phyloP scores from a whole-genome alignment of 805 yeast genomes.

The Sugiyamaella valdiviana region DNA sequence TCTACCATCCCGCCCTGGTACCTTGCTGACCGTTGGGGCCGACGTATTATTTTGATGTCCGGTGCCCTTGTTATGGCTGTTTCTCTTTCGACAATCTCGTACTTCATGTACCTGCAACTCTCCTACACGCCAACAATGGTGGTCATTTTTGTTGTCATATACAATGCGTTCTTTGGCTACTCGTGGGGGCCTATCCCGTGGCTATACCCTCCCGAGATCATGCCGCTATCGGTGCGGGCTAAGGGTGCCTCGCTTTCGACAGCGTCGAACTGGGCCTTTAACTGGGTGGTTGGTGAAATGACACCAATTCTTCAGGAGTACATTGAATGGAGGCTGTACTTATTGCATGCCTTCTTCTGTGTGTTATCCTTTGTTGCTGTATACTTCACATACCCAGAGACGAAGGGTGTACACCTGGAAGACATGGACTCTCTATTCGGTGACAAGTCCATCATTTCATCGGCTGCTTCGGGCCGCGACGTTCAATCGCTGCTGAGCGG shows the following conservation, averaged over 20 bases:
- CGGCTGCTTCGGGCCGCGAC: constrained; percentile 19
- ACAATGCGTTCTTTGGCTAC: constrained; percentile 76
- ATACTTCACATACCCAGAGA: constrained; percentile 73
- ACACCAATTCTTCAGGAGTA: constrained; percentile 77
- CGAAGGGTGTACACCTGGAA: constrained; percentile 80
- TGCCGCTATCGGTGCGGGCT: constrained; percentile 78
- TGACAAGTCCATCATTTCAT: constrained; percentile 38
- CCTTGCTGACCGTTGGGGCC: constrained; percentile 84
- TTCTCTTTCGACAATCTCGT: constrained; percentile 59
- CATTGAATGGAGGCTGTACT: constrained; percentile 73
- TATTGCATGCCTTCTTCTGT: constrained; percentile 77
- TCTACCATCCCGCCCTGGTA: constrained; percentile 89
- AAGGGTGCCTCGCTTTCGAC: constrained; percentile 88
- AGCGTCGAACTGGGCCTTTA: constrained; percentile 89
- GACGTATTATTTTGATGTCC: constrained; percentile 71
- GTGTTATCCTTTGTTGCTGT: constrained; percentile 67
- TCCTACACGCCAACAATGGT: constrained; percentile 61
- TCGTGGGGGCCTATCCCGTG: constrained; percentile 96
- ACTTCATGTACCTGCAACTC: constrained; percentile 46
- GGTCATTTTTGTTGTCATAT: constrained; percentile 68
- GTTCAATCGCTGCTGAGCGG: constrained; percentile 15
- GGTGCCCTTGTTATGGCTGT: constrained; percentile 80
- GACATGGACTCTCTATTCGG: constrained; percentile 91
- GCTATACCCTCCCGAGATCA: constrained; percentile 79
- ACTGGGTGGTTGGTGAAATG: constrained; percentile 86